Conservation (phyloP, 805 yeast genomes). For the Ascoidea tarda region DNA sequence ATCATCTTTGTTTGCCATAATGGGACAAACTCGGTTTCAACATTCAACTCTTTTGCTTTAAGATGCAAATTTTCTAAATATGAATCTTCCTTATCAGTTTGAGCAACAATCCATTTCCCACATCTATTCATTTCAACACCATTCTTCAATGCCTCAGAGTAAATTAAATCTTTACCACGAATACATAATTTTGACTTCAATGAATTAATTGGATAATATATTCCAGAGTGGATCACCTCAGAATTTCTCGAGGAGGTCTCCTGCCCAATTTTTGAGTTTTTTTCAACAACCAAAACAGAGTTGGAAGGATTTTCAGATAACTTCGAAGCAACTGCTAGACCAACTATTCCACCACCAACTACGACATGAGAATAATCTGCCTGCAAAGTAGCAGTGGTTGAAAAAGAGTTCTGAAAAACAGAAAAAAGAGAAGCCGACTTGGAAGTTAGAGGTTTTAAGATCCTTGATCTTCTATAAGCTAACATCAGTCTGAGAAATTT, state of each 20-base stretch:
- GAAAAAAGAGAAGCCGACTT: conserved; percentile 4
- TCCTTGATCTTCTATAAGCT: too few species aligned
- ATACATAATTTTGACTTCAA: conserved; percentile 61
- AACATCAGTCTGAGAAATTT: too few species aligned
- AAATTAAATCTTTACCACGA: conserved; percentile 58
- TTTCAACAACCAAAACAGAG: conserved; percentile 54
- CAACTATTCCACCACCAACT: conserved; percentile 79
- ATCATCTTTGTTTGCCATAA: conserved; percentile 25
- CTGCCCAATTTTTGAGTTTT: conserved; percentile 48
- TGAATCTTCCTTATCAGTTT: conserved; percentile 45
- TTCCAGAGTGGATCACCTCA: conserved; percentile 87
- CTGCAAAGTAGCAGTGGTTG: conserved; percentile 3
- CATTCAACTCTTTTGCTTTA: conserved; percentile 35
- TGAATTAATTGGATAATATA: conserved; percentile 61
- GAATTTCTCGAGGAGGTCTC: conserved; percentile 87
- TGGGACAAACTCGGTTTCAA: conserved; percentile 45
- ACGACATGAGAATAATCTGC: conserved; percentile 57
- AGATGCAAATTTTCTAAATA: conserved; percentile 39
- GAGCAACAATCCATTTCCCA: conserved; percentile 87
- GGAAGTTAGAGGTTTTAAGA: too few species aligned
- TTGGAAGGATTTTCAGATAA: conserved; percentile 31
- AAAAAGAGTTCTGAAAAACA: conserved; percentile 9
- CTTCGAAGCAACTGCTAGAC: conserved; percentile 68
- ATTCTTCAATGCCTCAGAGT: conserved; percentile 26
- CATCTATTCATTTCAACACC: conserved; percentile 46